phyloP scores from a whole-genome alignment of 306 rosid species.

The Vicia sativa region DNA sequence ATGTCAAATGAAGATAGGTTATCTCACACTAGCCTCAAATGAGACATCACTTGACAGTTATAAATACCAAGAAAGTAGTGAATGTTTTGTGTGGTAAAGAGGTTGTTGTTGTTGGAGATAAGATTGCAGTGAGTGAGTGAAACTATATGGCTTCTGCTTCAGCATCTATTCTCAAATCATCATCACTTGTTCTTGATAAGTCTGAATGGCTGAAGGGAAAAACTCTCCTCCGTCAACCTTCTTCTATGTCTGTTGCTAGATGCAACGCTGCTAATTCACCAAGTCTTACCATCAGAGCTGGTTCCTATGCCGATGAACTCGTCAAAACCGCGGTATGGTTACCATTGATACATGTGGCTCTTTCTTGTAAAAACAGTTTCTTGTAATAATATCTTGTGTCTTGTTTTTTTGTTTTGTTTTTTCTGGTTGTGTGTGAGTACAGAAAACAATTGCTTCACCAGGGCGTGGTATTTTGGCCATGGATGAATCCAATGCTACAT shows the following conservation, averaged over 20 bases:
- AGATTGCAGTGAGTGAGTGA: constrained; percentile 35
- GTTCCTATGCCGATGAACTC: constrained; percentile 80
- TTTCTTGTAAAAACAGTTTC: neutral
- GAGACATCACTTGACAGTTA: constrained; percentile 59
- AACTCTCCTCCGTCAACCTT: constrained; percentile 62
- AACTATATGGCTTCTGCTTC: constrained; percentile 66
- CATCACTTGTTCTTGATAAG: constrained; percentile 82
- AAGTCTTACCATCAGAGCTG: constrained; percentile 64
- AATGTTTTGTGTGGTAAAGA: constrained; percentile 61
- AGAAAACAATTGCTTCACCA: constrained; percentile 79
- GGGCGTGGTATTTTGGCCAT: constrained; percentile 93
- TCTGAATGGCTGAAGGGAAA: constrained; percentile 91
- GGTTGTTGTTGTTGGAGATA: constrained; percentile 55
- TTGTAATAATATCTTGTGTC: neutral
- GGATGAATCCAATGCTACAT: constrained; percentile 90
- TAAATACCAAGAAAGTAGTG: constrained; percentile 49
- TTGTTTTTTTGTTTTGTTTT: neutral
- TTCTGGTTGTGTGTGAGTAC: neutral
- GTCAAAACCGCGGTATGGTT: constrained; percentile 81
- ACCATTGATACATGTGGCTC: neutral
- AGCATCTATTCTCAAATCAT: constrained; percentile 76
- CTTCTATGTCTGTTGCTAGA: constrained; percentile 49
- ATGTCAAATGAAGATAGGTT: constrained; percentile 47
- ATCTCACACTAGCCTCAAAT: constrained; percentile 66
- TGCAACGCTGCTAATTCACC: constrained; percentile 57